These are phyloP conservation scores for Polyporus tsugae DNA, from an alignment of 1,284 basidiomycete species.

Conservation along the genomic window DNA sequence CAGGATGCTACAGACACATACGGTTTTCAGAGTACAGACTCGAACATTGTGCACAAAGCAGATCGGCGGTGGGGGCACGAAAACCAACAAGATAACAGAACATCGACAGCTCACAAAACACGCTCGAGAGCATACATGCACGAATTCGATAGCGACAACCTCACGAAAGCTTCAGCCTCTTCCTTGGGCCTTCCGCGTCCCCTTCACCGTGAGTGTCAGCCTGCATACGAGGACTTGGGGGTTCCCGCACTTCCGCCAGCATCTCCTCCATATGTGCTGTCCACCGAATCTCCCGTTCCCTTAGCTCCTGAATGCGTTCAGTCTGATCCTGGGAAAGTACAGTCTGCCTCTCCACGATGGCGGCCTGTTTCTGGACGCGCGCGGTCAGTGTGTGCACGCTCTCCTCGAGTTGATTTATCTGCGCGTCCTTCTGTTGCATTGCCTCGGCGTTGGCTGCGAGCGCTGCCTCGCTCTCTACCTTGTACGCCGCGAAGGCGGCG, in stretches of 20 bases:
- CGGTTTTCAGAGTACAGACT: background rate
- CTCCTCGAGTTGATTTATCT: background rate
- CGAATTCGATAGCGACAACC: background rate
- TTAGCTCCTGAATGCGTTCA: background rate
- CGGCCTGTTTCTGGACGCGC: background rate
- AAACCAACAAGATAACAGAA: background rate
- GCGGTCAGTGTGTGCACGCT: conserved; percentile 3
- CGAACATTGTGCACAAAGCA: background rate
- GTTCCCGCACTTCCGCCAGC: background rate
- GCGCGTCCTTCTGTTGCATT: background rate
- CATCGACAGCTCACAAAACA: conserved; percentile 4
- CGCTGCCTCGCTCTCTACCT: background rate
- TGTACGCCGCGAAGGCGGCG: background rate
- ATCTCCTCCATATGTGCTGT: background rate
- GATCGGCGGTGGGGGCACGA: background rate
- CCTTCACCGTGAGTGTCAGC: background rate
- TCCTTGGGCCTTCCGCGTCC: background rate
- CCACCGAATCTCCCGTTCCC: background rate
- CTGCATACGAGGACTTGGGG: background rate
- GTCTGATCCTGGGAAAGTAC: background rate
- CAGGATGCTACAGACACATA: background rate
- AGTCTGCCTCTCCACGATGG: background rate
- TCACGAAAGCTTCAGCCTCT: background rate
- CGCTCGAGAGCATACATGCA: background rate
- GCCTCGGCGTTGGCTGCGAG: conserved; percentile 12